Evolutionary conservation across 192 early-diverging fungal species (phyloP), one percentile per base, ranked within the genome.

Genomic region (Umbelopsis sp.): DNA sequence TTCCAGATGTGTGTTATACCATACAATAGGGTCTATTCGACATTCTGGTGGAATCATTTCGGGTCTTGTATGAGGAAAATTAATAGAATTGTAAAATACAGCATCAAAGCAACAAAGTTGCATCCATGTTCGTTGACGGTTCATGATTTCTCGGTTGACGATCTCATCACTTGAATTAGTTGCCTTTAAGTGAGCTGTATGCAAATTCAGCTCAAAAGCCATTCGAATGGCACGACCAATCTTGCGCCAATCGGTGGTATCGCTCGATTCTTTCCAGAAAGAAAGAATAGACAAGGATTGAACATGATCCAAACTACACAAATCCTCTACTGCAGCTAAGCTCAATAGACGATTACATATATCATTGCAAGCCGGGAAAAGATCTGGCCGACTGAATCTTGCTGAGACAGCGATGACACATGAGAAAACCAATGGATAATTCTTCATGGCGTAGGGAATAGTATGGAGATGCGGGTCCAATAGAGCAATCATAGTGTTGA

Each of bases 251-350:
- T 22, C 26, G 7, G 31, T 62, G 20, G 26, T 62, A 62, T 62
- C 56, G n/a, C 56, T 26, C 29, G 56, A 62, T n/a, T 62, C 56
- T 34, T 62, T 62, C 56, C 56, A 62, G 56, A 62, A 62, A 31
- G 29, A 62, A 29, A 34, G 56, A 11, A 62, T 62, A 29, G 56
- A 62, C 26, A 62, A 62, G 20, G 56, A 29, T 20, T 62, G 56
- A 32, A 62, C 31, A 62, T 62, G 26, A 34, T 62, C 56, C 29
- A 62, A 36, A 34, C 34, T 62, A 32, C 56, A 62, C 31, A 62
- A 62, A 26, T 62, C 56, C 14, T 62, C 56, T 7, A 34, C 56
- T 11, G 56, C 56, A 11, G 56, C 56, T 16, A 62, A 26, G 17
- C 25, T 14, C 56, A 62, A 14, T 11, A 34, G 4, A 20, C 56